A percentile compares a stretch with the other conserved stretches of the same genome.
These are phyloP conservation scores for Boletus bicolor DNA, from an alignment of 768 basidiomycete species.

Conservation along the genomic window DNA sequence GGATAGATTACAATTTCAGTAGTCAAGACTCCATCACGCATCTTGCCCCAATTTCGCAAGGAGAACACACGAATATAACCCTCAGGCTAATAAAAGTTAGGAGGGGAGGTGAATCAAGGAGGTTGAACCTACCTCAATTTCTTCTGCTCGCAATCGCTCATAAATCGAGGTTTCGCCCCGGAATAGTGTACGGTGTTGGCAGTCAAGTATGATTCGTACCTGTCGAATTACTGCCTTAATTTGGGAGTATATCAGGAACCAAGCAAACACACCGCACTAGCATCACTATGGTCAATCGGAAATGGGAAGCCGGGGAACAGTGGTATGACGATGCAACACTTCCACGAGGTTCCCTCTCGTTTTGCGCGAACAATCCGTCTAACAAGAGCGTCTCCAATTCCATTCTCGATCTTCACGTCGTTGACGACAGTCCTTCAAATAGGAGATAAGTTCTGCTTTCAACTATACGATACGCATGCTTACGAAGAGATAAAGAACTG, in stretches of 20 bases:
- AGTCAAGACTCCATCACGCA: conserved; percentile 76
- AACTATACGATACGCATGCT: conserved; percentile 24
- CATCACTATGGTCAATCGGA: conserved; percentile 90
- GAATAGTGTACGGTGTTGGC: conserved; percentile 85
- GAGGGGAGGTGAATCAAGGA: background rate
- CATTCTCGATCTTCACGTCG: conserved; percentile 86
- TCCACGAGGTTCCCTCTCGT: conserved; percentile 78
- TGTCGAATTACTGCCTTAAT: conserved; percentile 27
- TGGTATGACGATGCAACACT: conserved; percentile 89
- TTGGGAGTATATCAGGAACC: background rate
- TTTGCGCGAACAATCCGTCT: conserved; percentile 88
- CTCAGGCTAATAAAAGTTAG: conserved; percentile 60
- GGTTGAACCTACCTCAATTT: conserved; percentile 65
- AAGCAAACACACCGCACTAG: conserved; percentile 67
- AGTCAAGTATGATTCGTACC: conserved; percentile 94
- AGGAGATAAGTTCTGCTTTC: background rate
- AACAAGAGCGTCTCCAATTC: conserved; percentile 92
- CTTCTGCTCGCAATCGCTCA: conserved; percentile 75
- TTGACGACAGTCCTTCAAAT: conserved; percentile 73
- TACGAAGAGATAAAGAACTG: conserved; percentile 91
- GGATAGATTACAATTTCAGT: conserved; percentile 72
- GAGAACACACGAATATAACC: conserved; percentile 91
- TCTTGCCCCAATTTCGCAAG: conserved; percentile 89
- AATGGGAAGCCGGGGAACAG: conserved; percentile 91
- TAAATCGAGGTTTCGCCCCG: conserved; percentile 93